Evolutionary conservation across 225 moss, liverwort and hornwort genomes (phyloP).

Genomic region (Physcomitrium patens): DNA sequence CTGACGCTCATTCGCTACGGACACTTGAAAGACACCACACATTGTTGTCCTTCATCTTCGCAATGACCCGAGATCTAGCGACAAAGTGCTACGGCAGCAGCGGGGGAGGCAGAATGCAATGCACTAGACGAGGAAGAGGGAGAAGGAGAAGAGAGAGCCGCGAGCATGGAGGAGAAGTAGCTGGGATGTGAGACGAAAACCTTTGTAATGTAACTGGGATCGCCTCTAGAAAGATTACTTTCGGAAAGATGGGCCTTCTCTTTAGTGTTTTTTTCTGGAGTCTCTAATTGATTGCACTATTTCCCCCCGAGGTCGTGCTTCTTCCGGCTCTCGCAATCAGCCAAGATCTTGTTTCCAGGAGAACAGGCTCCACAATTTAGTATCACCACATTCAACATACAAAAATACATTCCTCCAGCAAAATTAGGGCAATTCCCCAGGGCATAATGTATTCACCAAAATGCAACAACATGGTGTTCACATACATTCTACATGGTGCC

Average conservation of each 20-base stretch:
- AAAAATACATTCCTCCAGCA: neutral
- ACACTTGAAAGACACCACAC: neutral
- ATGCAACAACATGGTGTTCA: neutral
- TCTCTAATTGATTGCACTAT: neutral
- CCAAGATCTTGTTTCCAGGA: slow-evolving; percentile 30
- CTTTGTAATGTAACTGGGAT: neutral
- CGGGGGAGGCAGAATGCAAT: neutral
- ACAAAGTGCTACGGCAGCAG: neutral
- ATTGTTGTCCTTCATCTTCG: slow-evolving; percentile 5
- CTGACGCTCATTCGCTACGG: slow-evolving; percentile 8
- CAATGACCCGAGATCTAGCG: slow-evolving; percentile 1
- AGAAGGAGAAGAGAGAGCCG: neutral
- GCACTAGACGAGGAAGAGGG: neutral
- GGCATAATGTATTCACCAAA: neutral
- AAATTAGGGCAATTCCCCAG: neutral
- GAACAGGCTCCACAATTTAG: neutral
- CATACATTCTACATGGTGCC: too few species aligned
- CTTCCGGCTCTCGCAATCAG: neutral
- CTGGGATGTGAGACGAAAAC: neutral
- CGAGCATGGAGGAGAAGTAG: neutral
- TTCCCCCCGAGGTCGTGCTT: neutral
- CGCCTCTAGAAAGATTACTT: slow-evolving; percentile 22
- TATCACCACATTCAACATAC: neutral
- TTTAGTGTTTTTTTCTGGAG: neutral
- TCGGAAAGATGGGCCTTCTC: neutral